Conservation (phyloP, 2,329 filamentous ascomycete genomes). For the Ceratocystis colombiana region DNA sequence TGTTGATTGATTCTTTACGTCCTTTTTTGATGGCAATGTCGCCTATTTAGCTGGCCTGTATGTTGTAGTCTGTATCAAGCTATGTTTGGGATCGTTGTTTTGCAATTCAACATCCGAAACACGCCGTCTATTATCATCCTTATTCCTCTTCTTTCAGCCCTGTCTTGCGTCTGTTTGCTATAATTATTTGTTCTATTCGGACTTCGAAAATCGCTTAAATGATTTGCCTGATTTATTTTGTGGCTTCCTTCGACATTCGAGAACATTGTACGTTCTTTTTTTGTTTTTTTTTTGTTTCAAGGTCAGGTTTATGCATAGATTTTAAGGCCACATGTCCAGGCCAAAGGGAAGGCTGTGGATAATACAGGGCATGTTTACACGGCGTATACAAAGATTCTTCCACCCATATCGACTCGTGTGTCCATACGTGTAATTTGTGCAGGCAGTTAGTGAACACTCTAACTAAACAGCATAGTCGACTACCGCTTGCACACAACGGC, state of each 20-base stretch:
- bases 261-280: background rate
- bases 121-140: background rate
- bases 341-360: background rate
- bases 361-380: too few relatives aligned
- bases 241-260: background rate
- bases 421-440: background rate
- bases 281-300: background rate
- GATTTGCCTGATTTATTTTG: background rate
- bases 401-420: too few relatives aligned
- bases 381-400: too few relatives aligned
- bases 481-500: too few relatives aligned
- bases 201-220: too few relatives aligned
- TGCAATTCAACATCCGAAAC: slow-evolving; percentile 6
- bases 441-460: too few relatives aligned
- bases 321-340: background rate
- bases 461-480: too few relatives aligned
- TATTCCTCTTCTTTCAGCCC: too few relatives aligned
- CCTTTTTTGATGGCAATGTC: background rate
- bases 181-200: too few relatives aligned
- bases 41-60: background rate
- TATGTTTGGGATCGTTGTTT: background rate
- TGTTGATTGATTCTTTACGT: background rate
- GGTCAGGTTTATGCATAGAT: background rate
- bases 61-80: background rate
- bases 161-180: too few relatives aligned